Conservation (phyloP, 2,329 filamentous ascomycete species). For the Penicillium fuscoglaucum region DNA sequence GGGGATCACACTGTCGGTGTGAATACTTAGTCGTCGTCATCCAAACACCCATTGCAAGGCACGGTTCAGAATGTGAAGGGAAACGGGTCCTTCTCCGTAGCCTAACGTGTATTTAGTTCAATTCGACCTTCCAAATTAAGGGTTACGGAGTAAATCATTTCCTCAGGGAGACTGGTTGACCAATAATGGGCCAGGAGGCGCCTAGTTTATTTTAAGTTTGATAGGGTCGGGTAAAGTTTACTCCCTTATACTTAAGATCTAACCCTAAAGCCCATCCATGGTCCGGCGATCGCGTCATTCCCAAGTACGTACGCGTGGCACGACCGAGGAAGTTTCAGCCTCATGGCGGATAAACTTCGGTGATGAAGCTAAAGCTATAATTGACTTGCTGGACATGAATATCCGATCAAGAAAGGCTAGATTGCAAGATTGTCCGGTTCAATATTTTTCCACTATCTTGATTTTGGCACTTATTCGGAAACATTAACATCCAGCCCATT, state of each 20-base stretch:
- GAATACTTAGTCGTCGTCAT: constrained; percentile 1
- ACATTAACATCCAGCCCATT: not conserved
- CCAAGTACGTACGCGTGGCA: not conserved
- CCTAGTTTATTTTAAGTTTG: not conserved
- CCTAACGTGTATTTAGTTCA: not conserved
- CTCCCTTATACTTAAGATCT: not conserved
- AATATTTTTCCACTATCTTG: not conserved
- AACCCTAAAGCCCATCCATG: not conserved
- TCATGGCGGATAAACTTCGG: not conserved
- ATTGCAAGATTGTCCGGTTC: not conserved
- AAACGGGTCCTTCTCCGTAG: not conserved
- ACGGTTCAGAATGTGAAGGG: not conserved
- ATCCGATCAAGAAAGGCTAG: not conserved
- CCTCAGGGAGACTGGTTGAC: not conserved
- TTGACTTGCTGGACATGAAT: not conserved
- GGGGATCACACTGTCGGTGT: not conserved
- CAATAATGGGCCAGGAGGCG: not conserved
- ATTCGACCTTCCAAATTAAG: not conserved
- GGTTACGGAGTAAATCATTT: not conserved
- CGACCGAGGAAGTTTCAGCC: not conserved
- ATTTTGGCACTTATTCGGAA: not conserved
- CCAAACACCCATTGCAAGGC: not conserved
- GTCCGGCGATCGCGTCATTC: not conserved
- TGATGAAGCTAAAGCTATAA: not conserved
- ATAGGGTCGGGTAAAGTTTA: constrained; percentile 5